Evolutionary conservation across 331 rosid genomes (phyloP), one percentile per base, ranked within the genome.

Genomic region (Malus hybrid): DNA sequence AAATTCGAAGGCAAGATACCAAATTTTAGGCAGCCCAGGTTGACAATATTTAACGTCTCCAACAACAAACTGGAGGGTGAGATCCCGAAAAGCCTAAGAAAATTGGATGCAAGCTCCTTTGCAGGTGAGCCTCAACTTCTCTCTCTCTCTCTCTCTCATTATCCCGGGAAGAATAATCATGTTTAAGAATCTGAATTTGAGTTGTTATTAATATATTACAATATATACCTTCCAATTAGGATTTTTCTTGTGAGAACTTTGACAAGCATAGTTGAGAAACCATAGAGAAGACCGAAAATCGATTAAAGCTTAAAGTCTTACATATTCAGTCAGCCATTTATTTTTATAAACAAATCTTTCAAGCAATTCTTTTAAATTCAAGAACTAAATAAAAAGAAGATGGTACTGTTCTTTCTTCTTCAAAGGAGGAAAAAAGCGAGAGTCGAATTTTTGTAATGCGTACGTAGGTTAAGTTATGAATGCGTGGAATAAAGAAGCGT

Each of bases 1-100:
- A 56, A 84, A 52, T 95, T 95, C 69, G 65, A 24, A 7, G 98
- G 98, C 18, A 29, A 7, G n/a, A 63, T 95, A 70, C 99, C 96
- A 4, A 42, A 8, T 34, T 81, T 95, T 36, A 66, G 7, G 4
- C 83, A 66, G 12, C 19, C 39, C 15, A 67, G 90, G 69, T 75
- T 31, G 33, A 42, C 77, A 4, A 6, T 0, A 16, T 83, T 92
- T 42, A 82, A 71, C 28, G 85, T 89, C 3, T 81, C 97, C 10
- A 70, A 85, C 74, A 89, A 90, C 66, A 42, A 72, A 54, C 85
- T 95, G 84, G 74, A 67, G 0, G 99, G 97, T 1, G 32, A 20
- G 67, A 88, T 92, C 71, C 97, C 97, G 1, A 2, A 3, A 1
- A 1, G 29, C 67, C 81, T 95, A 28, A 34, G 36, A 13, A 67